Conservation (phyloP, 2,329 filamentous ascomycete genomes). For the Decorospora gaudefroyi region DNA sequence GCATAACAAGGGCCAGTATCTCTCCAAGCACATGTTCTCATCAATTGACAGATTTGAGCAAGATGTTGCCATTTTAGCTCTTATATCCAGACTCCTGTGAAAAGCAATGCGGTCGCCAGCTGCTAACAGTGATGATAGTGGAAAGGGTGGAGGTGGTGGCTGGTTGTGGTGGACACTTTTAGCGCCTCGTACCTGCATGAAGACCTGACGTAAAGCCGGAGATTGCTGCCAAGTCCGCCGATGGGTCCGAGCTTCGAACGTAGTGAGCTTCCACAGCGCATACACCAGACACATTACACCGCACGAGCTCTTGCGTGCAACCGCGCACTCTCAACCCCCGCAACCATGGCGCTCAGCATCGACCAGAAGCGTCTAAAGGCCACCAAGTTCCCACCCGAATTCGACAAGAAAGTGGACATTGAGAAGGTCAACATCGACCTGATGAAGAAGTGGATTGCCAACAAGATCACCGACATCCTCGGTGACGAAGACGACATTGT, state of each 20-base stretch:
- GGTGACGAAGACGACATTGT: constrained; percentile 96
- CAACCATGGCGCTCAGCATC: constrained; percentile 76
- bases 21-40: too few relatives aligned
- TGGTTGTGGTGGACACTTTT: constrained; percentile 1
- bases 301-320: constrained; percentile 1
- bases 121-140: too few relatives aligned
- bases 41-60: too few relatives aligned
- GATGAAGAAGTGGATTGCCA: constrained; percentile 98
- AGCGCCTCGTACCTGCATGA: constrained; percentile 20
- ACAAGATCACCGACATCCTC: constrained; percentile 82
- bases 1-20: too few relatives aligned
- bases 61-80: too few relatives aligned
- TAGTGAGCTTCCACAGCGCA: constrained; percentile 8
- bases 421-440: constrained; percentile 95
- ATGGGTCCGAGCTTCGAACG: constrained; percentile 15
- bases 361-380: constrained; percentile 87
- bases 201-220: constrained; percentile 21
- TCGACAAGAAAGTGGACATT: constrained; percentile 95
- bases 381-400: constrained; percentile 93
- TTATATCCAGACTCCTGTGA: too few relatives aligned
- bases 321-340: constrained; percentile 1
- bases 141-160: background rate
- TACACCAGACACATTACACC: constrained; percentile 3
- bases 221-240: constrained; percentile 15
- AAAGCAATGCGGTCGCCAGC: too few relatives aligned